Evolutionary conservation across 352 stramenopile species (phyloP), one percentile per base, ranked within the genome.

Genomic region (Phytophthora citrophthora): DNA sequence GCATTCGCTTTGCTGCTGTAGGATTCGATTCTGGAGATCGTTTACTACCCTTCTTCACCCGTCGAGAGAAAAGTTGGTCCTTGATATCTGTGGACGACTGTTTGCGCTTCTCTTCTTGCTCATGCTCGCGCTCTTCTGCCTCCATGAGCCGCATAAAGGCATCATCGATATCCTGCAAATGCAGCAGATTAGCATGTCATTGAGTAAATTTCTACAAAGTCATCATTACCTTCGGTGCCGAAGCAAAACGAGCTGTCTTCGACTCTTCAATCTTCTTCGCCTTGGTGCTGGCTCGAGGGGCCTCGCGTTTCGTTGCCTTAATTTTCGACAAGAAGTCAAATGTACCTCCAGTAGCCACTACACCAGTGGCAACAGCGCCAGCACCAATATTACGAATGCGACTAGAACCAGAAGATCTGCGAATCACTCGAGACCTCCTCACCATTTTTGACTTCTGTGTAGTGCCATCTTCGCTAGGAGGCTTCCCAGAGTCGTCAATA

Each of bases 241-340:
- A 41, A 46, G 36, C 32, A 43, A 50, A 34, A 52, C 27, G 57
- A 27, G 34, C 41, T 56, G 74, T 79, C 15, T 56, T 75, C 26
- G 54, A 40, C 26, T 63, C 64, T 39, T 75, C 67, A 4, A 44
- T 12, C 34, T 56, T 61, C 12, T 66, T 64, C 10, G 32, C 18
- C 26, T 74, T 70, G 7, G 52, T 20, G 26, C 26, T 66, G 4
- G 32, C 29, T 29, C 61, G 47, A 53, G 45, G 29, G 29, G 44
- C 27, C 15, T 72, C 54, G 43, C 52, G 70, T 46, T 76, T 81
- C 31, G 59, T 71, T 41, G 64, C 62, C 16, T 67, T 79, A 31
- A 95, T 93, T 68, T 92, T 95, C n/a, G 81, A 88, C 53, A 95
- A 53, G 26, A 95, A 95, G 54, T 95, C 87, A 59, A 95, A 91